A percentile compares a stretch with the other conserved stretches of the same genome.
phyloP scores from a whole-genome alignment of 352 stramenopile species.

The Pilasporangium apinafurcum region DNA sequence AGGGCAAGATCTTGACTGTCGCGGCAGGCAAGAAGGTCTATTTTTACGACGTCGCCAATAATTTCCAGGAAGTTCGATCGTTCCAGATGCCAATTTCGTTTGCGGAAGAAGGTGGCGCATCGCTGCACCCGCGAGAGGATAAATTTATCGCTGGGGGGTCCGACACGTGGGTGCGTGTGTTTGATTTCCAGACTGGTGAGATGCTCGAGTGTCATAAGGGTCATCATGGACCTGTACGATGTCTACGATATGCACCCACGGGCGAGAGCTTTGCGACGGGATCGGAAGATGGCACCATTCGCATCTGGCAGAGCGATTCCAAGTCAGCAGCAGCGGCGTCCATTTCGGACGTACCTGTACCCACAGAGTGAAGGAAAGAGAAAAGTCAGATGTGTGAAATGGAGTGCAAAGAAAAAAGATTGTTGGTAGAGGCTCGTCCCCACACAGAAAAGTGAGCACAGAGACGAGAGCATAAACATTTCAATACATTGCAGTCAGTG shows the following conservation, averaged over 20 bases:
- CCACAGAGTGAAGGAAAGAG: slow-evolving; percentile 1
- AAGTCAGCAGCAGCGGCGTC: slow-evolving; percentile 57
- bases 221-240: slow-evolving; percentile 96
- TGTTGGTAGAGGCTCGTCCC: no score
- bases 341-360: slow-evolving; percentile 29
- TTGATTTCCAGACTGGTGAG: slow-evolving; percentile 89
- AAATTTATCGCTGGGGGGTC: slow-evolving; percentile 90
- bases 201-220: slow-evolving; percentile 96
- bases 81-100: slow-evolving; percentile 88
- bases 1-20: slow-evolving; percentile 81
- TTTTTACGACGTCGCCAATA: slow-evolving; percentile 87
- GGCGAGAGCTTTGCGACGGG: slow-evolving; percentile 94
- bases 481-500: no score
- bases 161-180: slow-evolving; percentile 97
- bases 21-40: slow-evolving; percentile 91
- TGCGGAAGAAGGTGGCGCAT: slow-evolving; percentile 87
- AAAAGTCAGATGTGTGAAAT: neutral
- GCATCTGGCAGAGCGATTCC: slow-evolving; percentile 91
- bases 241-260: slow-evolving; percentile 92
- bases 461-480: slow-evolving; percentile 2
- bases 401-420: slow-evolving; percentile 1
- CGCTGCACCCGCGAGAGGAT: slow-evolving; percentile 74
- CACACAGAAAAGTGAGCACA: neutral
- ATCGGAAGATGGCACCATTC: slow-evolving; percentile 97
- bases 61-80: slow-evolving; percentile 62